Percentiles rank a stretch among this genome's conserved stretches.
Evolutionary conservation across 2,329 filamentous ascomycete genomes (phyloP).

Genomic region (Pseudofabraea citricarpa): DNA sequence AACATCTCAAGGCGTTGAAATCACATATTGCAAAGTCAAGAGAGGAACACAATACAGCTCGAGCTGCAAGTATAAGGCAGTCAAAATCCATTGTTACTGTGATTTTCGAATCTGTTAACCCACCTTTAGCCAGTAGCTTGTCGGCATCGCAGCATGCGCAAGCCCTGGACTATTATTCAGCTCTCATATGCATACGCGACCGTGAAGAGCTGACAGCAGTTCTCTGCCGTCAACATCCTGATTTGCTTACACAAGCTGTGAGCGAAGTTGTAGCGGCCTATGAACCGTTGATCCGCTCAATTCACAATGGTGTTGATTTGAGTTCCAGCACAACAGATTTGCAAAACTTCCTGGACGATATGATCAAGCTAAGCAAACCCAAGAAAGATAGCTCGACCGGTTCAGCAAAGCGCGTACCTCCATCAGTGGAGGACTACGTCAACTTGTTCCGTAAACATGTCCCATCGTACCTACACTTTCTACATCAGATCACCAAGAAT

Average conservation of each 20-base stretch:
- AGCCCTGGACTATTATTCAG: slow-evolving; percentile 65
- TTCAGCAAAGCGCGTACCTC: slow-evolving; percentile 33
- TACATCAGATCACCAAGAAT: slow-evolving; percentile 64
- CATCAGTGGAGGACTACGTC: slow-evolving; percentile 67
- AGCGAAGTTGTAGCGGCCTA: slow-evolving; percentile 62
- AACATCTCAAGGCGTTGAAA: not conserved
- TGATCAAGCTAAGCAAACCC: slow-evolving; percentile 47
- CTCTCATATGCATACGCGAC: slow-evolving; percentile 67
- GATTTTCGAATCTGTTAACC: slow-evolving; percentile 54
- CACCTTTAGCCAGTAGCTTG: slow-evolving; percentile 39
- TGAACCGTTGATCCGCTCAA: slow-evolving; percentile 66
- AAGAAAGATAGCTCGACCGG: slow-evolving; percentile 24
- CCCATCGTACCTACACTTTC: slow-evolving; percentile 59
- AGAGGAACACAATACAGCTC: slow-evolving; percentile 52
- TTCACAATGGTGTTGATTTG: slow-evolving; percentile 69
- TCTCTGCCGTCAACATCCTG: slow-evolving; percentile 64
- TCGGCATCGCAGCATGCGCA: slow-evolving; percentile 56
- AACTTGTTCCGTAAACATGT: slow-evolving; percentile 60
- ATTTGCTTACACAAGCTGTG: slow-evolving; percentile 66
- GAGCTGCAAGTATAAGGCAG: slow-evolving; percentile 47
- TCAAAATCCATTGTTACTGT: slow-evolving; percentile 58
- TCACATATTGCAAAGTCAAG: slow-evolving; percentile 39
- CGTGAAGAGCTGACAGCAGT: slow-evolving; percentile 64
- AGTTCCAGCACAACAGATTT: slow-evolving; percentile 62
- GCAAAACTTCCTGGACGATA: slow-evolving; percentile 65